Percentiles rank a stretch among this genome's conserved stretches.
Conservation (phyloP, 225 moss, liverwort and hornwort species). For the Straminergon stramineum region DNA sequence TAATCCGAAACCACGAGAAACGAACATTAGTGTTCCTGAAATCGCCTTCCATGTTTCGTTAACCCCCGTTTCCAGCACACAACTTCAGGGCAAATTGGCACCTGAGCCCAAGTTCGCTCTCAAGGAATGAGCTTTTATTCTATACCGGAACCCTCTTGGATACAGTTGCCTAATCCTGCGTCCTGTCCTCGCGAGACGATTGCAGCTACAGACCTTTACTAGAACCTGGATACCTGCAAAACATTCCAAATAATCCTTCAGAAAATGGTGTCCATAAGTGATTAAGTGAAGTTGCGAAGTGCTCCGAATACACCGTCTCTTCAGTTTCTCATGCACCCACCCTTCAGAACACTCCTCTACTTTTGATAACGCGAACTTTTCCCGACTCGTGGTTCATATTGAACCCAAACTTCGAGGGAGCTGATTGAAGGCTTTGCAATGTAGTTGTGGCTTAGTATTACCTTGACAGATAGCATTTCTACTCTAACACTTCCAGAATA, state of each 20-base stretch:
- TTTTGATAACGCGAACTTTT: background rate
- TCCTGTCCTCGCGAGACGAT: background rate
- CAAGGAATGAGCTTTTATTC: background rate
- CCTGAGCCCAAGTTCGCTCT: background rate
- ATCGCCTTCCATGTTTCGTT: background rate
- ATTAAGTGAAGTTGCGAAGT: background rate
- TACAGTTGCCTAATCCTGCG: background rate
- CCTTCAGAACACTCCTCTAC: background rate
- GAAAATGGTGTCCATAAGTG: background rate
- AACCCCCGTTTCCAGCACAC: background rate
- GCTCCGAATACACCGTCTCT: background rate
- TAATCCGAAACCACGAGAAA: background rate
- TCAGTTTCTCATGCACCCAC: background rate
- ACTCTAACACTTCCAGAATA: background rate
- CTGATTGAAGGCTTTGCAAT: background rate
- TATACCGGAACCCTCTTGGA: background rate
- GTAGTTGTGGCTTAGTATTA: background rate
- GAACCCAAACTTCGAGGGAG: background rate
- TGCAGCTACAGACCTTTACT: background rate
- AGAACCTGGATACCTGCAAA: background rate
- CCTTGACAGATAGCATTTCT: background rate
- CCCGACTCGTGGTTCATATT: background rate
- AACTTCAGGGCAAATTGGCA: background rate
- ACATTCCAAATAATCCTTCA: background rate
- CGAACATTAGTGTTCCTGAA: background rate